Conservation (phyloP, 192 early-diverging fungal genomes). For the Funneliformis geosporum region DNA sequence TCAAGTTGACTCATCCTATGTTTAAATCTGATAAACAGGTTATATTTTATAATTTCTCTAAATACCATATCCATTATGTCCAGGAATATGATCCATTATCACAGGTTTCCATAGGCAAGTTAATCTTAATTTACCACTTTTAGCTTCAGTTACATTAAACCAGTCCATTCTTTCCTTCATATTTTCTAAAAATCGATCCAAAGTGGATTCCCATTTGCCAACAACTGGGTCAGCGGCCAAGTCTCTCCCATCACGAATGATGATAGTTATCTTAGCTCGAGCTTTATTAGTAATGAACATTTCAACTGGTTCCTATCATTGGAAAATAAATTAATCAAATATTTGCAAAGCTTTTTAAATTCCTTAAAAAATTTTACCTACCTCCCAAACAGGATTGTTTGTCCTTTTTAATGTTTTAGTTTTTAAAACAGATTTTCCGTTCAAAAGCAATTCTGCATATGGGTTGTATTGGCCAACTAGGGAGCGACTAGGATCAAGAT, state of each 20-base stretch:
- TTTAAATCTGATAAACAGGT: neutral
- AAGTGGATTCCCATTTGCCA: neutral
- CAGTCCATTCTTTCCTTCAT: conserved; percentile 35
- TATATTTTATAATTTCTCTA: neutral
- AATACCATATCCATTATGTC: conserved; percentile 40
- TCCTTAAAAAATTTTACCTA: neutral
- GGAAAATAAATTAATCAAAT: neutral
- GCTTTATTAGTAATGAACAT: conserved; percentile 72
- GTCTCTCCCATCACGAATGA: conserved; percentile 55
- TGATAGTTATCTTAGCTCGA: conserved; percentile 54
- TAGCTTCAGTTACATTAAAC: conserved; percentile 34
- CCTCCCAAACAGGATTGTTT: conserved; percentile 41
- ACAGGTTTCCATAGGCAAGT: conserved; percentile 68
- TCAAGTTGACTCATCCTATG: neutral
- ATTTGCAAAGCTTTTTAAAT: neutral
- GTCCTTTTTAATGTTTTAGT: conserved; percentile 76
- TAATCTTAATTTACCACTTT: conserved; percentile 35
- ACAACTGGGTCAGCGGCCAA: conserved; percentile 18
- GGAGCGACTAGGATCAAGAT: conserved; percentile 52
- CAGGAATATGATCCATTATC: conserved; percentile 53
- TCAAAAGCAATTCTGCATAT: conserved; percentile 59
- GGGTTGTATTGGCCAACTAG: conserved; percentile 42
- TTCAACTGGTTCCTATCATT: conserved; percentile 51
- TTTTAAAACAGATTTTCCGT: conserved; percentile 47
- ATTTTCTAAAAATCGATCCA: conserved; percentile 27